phyloP scores from a whole-genome alignment of 2,329 filamentous ascomycete genomes.

The Cytospora chrysosperma region DNA sequence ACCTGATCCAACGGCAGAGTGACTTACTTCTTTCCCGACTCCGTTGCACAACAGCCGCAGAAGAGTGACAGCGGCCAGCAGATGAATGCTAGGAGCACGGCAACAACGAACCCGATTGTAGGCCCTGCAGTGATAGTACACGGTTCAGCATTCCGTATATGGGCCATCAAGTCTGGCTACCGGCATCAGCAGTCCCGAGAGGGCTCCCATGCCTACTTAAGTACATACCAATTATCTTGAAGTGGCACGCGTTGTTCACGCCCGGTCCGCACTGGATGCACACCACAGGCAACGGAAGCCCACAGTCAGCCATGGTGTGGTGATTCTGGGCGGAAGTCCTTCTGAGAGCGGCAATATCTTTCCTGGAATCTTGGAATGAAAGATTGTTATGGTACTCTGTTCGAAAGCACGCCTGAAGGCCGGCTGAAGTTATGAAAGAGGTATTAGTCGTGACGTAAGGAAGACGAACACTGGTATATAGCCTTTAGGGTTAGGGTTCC shows the following conservation, averaged over 20 bases:
- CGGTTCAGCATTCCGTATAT: not conserved
- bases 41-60: conserved; percentile 20
- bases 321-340: no score
- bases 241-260: conserved; percentile 22
- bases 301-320: conserved; percentile 17
- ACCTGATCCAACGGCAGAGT: no score
- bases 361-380: no score
- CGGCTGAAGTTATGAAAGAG: not conserved
- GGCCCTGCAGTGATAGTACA: conserved; percentile 5
- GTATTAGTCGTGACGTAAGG: not conserved
- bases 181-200: no score
- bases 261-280: conserved; percentile 21
- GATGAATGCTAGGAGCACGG: conserved; percentile 19
- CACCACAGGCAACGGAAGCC: conserved; percentile 16
- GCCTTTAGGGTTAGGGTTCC: no score
- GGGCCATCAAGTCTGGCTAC: not conserved
- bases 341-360: not conserved
- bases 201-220: not conserved
- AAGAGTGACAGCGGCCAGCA: conserved; percentile 21
- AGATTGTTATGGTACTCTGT: no score
- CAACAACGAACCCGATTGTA: conserved; percentile 19
- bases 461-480: not conserved
- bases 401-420: not conserved
- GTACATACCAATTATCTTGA: conserved; percentile 17
- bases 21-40: conserved; percentile 20